Evolutionary conservation across 2,329 filamentous ascomycete species (phyloP).

Genomic region (Bimuria novae-zelandiae): DNA sequence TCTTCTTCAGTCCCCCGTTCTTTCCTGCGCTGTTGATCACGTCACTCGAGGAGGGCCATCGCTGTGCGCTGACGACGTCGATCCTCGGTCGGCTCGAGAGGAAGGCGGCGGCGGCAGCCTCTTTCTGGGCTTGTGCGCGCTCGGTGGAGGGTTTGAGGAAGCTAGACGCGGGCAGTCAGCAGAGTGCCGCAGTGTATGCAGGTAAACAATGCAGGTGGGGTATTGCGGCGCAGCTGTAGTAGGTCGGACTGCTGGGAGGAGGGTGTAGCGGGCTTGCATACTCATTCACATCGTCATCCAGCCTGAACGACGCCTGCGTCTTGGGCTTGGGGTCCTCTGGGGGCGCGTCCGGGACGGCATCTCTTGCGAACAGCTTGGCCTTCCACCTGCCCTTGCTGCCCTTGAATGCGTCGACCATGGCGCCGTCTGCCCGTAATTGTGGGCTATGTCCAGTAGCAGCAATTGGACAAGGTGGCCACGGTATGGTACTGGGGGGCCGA

Average conservation of each 20-base stretch:
- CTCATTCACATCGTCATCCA: constrained; percentile 57
- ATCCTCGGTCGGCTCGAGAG: constrained; percentile 47
- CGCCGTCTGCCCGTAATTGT: constrained; percentile 6
- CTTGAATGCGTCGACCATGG: constrained; percentile 46
- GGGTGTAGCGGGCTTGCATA: not conserved
- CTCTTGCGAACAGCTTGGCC: constrained; percentile 54
- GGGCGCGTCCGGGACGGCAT: constrained; percentile 33
- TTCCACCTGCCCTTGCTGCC: constrained; percentile 54
- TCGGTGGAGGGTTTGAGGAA: constrained; percentile 62
- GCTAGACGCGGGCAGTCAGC: constrained; percentile 6
- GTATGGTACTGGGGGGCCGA: not conserved
- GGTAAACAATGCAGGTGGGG: not conserved
- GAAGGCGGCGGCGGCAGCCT: constrained; percentile 35
- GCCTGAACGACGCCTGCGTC: constrained; percentile 34
- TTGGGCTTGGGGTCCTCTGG: constrained; percentile 34
- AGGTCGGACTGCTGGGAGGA: too few species aligned
- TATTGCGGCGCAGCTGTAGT: too few species aligned
- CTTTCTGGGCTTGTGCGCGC: constrained; percentile 40
- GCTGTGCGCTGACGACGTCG: constrained; percentile 55
- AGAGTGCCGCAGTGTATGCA: not conserved
- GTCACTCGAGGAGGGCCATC: constrained; percentile 57
- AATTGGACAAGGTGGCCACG: not conserved
- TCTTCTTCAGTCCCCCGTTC: constrained; percentile 44
- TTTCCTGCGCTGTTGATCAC: constrained; percentile 44
- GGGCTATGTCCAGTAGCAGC: not conserved